phyloP scores from a whole-genome alignment of 352 stramenopile species.

The Globisporangium okanoganense region DNA sequence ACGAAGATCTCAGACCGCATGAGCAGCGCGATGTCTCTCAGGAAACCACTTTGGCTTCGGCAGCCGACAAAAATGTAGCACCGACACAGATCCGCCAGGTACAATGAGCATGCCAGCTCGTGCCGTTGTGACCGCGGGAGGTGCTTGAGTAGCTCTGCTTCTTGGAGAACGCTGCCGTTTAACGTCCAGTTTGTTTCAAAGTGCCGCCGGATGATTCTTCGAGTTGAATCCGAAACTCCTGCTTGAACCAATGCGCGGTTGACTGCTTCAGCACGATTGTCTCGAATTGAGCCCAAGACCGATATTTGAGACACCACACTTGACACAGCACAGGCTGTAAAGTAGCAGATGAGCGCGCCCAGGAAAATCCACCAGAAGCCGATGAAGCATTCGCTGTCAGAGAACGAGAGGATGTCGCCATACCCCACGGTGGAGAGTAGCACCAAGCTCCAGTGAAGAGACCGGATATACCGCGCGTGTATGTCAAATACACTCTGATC shows the following conservation, averaged over 20 bases:
- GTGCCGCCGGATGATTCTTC: constrained; percentile 15
- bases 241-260: constrained; percentile 13
- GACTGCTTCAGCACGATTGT: constrained; percentile 2
- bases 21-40: constrained; percentile 29
- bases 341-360: constrained; percentile 22
- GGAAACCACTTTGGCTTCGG: constrained; percentile 16
- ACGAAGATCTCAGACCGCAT: constrained; percentile 59
- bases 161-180: constrained; percentile 17
- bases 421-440: constrained; percentile 68
- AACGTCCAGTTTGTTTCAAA: constrained; percentile 22
- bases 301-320: constrained; percentile 20
- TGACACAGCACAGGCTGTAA: constrained; percentile 19
- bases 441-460: constrained; percentile 70
- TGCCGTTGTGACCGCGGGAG: constrained; percentile 17
- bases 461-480: constrained; percentile 54
- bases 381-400: constrained; percentile 24
- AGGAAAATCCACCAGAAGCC: constrained; percentile 24
- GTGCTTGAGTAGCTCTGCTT: constrained; percentile 17
- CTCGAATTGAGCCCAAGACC: constrained; percentile 8
- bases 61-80: constrained; percentile 12
- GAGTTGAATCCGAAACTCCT: constrained; percentile 12
- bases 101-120: constrained; percentile 16
- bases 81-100: constrained; percentile 3
- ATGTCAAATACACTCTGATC: constrained; percentile 58
- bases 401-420: constrained; percentile 63